A percentile compares a stretch with the other conserved stretches of the same genome.
phyloP scores from a whole-genome alignment of 192 early-diverging fungal species.

The Haplosporangium gracile region DNA sequence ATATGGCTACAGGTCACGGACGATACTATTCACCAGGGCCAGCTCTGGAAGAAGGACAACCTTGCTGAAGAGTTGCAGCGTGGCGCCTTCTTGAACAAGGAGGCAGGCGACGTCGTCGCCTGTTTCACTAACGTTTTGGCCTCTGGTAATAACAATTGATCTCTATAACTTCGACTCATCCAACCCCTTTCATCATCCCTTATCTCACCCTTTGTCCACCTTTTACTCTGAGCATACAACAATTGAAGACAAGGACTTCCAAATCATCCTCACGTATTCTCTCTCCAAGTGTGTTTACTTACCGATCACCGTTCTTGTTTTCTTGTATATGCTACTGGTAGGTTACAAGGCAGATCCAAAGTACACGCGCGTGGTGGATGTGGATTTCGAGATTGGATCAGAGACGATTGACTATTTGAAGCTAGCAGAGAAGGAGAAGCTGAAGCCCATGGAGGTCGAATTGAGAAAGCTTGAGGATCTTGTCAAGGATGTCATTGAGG shows the following conservation, averaged over 20 bases:
- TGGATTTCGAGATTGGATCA: conserved; percentile 88
- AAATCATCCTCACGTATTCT: neutral
- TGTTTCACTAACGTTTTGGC: conserved; percentile 87
- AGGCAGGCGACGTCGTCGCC: conserved; percentile 85
- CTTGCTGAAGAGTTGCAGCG: conserved; percentile 74
- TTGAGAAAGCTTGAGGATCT: conserved; percentile 83
- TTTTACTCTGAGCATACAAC: neutral
- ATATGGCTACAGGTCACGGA: conserved; percentile 72
- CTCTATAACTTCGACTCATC: no score
- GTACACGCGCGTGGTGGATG: conserved; percentile 74
- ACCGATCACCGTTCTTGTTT: neutral
- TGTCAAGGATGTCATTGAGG: conserved; percentile 82
- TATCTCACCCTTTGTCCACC: neutral
- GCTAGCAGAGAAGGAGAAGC: conserved; percentile 80
- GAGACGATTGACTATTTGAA: conserved; percentile 83
- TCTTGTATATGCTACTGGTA: conserved; percentile 14
- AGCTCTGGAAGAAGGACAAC: conserved; percentile 77
- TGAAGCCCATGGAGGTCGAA: conserved; percentile 92
- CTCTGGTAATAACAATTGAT: conserved; percentile 58
- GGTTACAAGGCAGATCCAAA: conserved; percentile 64
- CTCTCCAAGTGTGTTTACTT: neutral
- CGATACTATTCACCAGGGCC: conserved; percentile 75
- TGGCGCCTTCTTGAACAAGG: conserved; percentile 83
- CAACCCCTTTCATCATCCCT: neutral
- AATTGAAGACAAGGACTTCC: neutral